Conservation (phyloP, 805 yeast species). For the Saturnispora halmiae region DNA sequence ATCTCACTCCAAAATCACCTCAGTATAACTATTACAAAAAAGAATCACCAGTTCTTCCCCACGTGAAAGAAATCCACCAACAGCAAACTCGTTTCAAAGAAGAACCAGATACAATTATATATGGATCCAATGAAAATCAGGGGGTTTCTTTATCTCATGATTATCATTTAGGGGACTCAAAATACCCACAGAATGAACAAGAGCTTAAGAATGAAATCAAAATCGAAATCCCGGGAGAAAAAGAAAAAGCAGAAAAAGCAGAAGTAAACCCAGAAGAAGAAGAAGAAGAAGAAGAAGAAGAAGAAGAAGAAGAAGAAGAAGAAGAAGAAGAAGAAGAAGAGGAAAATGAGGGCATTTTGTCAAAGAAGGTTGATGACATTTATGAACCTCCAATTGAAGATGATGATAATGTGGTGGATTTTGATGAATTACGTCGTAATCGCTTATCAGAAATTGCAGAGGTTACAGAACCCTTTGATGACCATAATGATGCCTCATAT, state of each 20-base stretch:
- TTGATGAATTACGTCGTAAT: slow-evolving; percentile 5
- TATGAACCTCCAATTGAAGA: slow-evolving; percentile 7
- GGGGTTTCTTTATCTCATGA: slow-evolving; percentile 5
- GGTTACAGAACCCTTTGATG: slow-evolving; percentile 14
- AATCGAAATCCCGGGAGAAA: too few species aligned
- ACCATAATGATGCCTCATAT: neutral
- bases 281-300: too few species aligned
- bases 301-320: too few species aligned
- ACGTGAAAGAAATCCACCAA: neutral
- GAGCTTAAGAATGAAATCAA: slow-evolving; percentile 8
- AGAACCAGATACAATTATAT: neutral
- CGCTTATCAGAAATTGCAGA: slow-evolving; percentile 14
- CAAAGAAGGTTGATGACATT: neutral
- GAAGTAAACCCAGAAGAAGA: too few species aligned
- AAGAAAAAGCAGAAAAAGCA: too few species aligned
- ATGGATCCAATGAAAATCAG: neutral
- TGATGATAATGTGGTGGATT: slow-evolving; percentile 3
- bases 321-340: neutral
- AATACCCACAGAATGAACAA: slow-evolving; percentile 2
- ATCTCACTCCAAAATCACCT: neutral
- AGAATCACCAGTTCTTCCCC: neutral
- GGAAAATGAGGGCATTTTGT: neutral
- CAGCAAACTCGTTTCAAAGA: slow-evolving; percentile 7
- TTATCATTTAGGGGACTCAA: slow-evolving; percentile 4
- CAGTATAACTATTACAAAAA: neutral